These are phyloP conservation scores for Melanogaster broomeanus DNA, from an alignment of 768 basidiomycete species.

Conservation along the genomic window DNA sequence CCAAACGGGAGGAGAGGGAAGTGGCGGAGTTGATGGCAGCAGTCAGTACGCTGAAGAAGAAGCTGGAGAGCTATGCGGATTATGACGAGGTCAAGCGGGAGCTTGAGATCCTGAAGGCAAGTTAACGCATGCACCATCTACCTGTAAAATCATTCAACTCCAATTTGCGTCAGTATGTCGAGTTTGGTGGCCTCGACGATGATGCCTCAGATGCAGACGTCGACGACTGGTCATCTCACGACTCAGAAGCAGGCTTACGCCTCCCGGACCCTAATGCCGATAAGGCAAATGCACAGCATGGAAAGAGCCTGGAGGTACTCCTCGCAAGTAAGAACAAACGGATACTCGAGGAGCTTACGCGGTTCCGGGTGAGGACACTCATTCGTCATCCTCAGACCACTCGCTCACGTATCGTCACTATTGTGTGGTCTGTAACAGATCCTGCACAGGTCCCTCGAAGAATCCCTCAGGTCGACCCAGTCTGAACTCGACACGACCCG, in stretches of 20 bases:
- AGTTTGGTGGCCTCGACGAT: constrained; percentile 86
- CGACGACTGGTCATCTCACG: constrained; percentile 43
- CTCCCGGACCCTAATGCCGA: constrained; percentile 90
- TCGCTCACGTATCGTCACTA: constrained; percentile 1
- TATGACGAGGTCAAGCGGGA: constrained; percentile 99
- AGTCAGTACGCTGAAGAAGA: constrained; percentile 64
- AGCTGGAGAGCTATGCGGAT: constrained; percentile 74
- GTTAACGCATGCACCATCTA: constrained; percentile 1
- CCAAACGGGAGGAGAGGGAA: constrained; percentile 19
- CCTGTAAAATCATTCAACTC: background rate
- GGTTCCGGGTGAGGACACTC: constrained; percentile 63
- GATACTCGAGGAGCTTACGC: constrained; percentile 90
- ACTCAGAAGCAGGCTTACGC: constrained; percentile 54
- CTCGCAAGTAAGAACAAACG: constrained; percentile 93
- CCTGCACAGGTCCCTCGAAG: constrained; percentile 78
- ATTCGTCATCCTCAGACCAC: background rate
- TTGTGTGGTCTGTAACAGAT: constrained; percentile 49
- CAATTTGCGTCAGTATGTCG: constrained; percentile 71
- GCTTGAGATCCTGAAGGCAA: constrained; percentile 96
- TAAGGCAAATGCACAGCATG: constrained; percentile 74
- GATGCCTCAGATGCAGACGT: constrained; percentile 56
- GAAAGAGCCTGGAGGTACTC: constrained; percentile 85
- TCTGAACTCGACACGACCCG: constrained; percentile 59
- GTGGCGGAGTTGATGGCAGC: constrained; percentile 51
- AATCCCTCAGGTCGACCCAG: constrained; percentile 57